Evolutionary conservation across 164 flowering plant species (phyloP).

Genomic region (Litsea cubeba): DNA sequence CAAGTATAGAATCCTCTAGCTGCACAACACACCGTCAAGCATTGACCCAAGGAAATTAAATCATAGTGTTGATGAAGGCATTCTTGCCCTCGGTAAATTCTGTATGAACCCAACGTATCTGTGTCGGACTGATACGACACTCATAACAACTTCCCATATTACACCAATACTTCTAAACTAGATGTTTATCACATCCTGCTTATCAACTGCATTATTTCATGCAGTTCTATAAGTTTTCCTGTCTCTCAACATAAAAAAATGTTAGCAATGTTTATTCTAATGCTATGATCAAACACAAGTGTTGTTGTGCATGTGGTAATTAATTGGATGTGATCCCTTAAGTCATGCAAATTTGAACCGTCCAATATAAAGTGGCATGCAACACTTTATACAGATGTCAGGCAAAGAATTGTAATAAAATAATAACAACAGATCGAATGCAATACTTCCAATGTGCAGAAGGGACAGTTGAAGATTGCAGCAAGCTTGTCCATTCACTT

Average conservation of each 20-base stretch:
- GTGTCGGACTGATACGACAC: too few relatives aligned
- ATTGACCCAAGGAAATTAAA: neutral
- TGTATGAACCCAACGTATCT: slow-evolving; percentile 14
- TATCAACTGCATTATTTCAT: too few relatives aligned
- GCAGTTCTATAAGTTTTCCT: too few relatives aligned
- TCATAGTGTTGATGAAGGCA: slow-evolving; percentile 40
- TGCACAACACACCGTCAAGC: too few relatives aligned
- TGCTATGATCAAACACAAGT: neutral
- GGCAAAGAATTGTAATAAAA: neutral
- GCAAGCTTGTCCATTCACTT: slow-evolving; percentile 82
- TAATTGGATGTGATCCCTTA: neutral
- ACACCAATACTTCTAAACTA: too few relatives aligned
- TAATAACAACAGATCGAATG: neutral
- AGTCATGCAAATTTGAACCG: neutral
- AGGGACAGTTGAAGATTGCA: slow-evolving; percentile 80
- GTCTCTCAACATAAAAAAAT: too few relatives aligned
- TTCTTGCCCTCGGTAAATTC: slow-evolving; percentile 60
- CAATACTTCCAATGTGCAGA: slow-evolving; percentile 58
- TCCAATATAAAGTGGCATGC: neutral
- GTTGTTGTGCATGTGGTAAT: neutral
- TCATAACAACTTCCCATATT: too few relatives aligned
- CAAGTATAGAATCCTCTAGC: neutral
- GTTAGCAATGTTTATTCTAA: neutral
- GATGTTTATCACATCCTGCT: too few relatives aligned
- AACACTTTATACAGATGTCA: neutral